These are phyloP conservation scores for Diddensiella santjacobensis DNA, from an alignment of 805 yeast species.

Conservation along the genomic window DNA sequence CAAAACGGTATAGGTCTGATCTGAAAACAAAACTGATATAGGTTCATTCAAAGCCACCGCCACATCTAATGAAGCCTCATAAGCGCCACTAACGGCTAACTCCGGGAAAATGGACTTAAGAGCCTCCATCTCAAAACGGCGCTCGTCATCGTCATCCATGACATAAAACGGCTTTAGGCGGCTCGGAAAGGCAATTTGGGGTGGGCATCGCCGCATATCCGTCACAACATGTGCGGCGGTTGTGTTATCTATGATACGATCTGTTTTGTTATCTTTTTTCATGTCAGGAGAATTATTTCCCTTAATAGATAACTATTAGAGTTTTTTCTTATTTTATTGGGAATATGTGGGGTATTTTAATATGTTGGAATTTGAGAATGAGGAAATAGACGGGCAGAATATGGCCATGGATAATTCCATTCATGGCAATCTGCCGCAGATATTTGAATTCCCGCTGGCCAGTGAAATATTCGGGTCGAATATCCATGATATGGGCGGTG, in stretches of 20 bases:
- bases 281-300: too few species aligned
- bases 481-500: neutral
- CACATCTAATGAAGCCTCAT: conserved; percentile 8
- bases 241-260: neutral
- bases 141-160: conserved; percentile 9
- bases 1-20: neutral
- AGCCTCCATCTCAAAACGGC: conserved; percentile 17
- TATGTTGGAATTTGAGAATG: neutral
- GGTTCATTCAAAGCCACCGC: conserved; percentile 9
- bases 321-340: too few species aligned
- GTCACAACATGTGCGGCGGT: neutral
- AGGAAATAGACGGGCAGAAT: neutral
- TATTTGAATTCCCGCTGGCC: neutral
- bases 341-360: neutral
- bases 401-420: neutral
- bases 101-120: conserved; percentile 23
- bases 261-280: too few species aligned
- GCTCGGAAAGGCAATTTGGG: neutral
- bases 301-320: too few species aligned
- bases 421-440: neutral
- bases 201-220: neutral
- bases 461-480: neutral
- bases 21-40: conserved; percentile 4
- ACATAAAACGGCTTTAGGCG: neutral
- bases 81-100: conserved; percentile 2